phyloP scores from a whole-genome alignment of 139 green algal species.

The Diplosphaera chodatii region DNA sequence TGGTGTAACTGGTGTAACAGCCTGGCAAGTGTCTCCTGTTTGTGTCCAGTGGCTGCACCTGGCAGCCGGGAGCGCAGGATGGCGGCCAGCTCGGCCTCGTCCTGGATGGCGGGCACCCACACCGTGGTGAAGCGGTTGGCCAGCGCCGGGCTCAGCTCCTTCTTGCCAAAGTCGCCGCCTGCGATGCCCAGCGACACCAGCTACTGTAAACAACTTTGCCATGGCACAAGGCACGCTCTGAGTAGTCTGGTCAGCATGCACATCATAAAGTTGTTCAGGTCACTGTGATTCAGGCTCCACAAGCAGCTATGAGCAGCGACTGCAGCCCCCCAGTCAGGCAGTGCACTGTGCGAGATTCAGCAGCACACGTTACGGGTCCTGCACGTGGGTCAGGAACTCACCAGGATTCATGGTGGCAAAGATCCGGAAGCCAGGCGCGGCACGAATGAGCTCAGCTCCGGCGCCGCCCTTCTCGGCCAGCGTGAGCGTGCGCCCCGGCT shows the following conservation, averaged over 20 bases:
- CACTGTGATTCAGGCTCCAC: neutral
- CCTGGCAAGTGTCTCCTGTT: no score
- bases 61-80: slow-evolving; percentile 56
- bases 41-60: neutral
- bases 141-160: slow-evolving; percentile 95
- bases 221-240: no score
- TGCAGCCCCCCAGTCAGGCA: no score
- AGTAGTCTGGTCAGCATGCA: no score
- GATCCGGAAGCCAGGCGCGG: slow-evolving; percentile 76
- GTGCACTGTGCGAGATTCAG: no score
- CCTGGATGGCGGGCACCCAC: slow-evolving; percentile 74
- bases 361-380: no score
- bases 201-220: no score
- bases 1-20: no score
- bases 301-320: no score
- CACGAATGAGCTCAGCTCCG: slow-evolving; percentile 66
- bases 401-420: slow-evolving; percentile 99
- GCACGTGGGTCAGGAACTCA: neutral
- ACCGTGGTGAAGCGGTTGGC: slow-evolving; percentile 91
- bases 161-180: slow-evolving; percentile 92
- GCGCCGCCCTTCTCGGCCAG: slow-evolving; percentile 92
- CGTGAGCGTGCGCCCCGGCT: slow-evolving; percentile 81
- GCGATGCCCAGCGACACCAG: no score
- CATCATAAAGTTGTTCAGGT: no score
- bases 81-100: slow-evolving; percentile 53